Evolutionary conservation across 345 rosid genomes (phyloP).

Genomic region (Eucalyptus guilfoylei): DNA sequence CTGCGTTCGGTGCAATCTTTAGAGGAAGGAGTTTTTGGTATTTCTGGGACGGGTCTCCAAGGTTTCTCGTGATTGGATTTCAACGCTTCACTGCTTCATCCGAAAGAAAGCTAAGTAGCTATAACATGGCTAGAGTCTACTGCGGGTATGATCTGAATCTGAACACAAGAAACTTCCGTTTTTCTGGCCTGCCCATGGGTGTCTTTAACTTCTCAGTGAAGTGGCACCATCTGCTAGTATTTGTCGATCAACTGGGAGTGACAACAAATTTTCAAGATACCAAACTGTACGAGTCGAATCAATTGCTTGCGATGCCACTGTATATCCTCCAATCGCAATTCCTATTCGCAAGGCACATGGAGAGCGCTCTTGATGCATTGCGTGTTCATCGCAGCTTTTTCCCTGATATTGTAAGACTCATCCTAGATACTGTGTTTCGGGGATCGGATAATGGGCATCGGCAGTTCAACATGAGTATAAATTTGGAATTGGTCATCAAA

Average conservation of each 20-base stretch:
- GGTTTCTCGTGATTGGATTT: neutral
- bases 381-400: neutral
- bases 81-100: neutral
- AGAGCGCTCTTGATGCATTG: neutral
- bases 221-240: neutral
- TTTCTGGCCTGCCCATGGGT: neutral
- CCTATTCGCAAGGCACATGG: neutral
- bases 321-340: neutral
- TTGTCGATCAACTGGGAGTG: neutral
- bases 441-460: neutral
- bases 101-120: neutral
- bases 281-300: neutral
- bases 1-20: neutral
- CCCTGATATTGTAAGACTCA: neutral
- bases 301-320: neutral
- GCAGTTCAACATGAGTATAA: neutral
- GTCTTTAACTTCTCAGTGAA: neutral
- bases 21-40: neutral
- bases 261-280: neutral
- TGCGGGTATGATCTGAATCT: neutral
- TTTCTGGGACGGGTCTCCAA: neutral
- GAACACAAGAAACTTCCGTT: neutral
- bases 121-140: neutral
- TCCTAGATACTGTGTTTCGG: neutral
- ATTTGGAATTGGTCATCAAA: neutral